Conservation (phyloP, 306 rosid genomes). For the Dalbergia oliveri region DNA sequence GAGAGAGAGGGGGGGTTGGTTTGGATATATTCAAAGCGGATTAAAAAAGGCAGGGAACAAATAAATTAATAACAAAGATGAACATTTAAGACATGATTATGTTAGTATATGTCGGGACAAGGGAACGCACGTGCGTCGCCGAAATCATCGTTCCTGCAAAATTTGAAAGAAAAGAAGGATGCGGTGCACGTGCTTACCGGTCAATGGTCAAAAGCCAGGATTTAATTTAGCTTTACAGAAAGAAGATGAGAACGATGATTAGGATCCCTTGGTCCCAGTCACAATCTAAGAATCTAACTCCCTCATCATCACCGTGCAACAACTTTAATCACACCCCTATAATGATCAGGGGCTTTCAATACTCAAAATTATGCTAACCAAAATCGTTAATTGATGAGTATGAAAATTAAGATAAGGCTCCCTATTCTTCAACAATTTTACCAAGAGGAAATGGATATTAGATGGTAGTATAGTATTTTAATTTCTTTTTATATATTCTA, state of each 20-base stretch:
- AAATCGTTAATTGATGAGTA: too few relatives aligned
- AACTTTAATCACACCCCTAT: slow-evolving; percentile 43
- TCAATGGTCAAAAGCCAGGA: slow-evolving; percentile 82
- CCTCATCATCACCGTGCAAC: slow-evolving; percentile 55
- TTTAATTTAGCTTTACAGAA: slow-evolving; percentile 44
- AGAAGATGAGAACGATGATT: slow-evolving; percentile 62
- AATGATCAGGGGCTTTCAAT: slow-evolving; percentile 21
- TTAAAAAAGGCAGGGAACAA: neutral
- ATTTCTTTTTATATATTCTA: too few relatives aligned
- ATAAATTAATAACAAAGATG: slow-evolving; percentile 39
- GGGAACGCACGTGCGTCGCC: slow-evolving; percentile 82
- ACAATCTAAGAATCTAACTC: slow-evolving; percentile 40
- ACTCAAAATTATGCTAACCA: too few relatives aligned
- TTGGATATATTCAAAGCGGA: slow-evolving; percentile 40
- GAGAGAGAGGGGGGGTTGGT: too few relatives aligned
- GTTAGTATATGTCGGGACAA: slow-evolving; percentile 64
- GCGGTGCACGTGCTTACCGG: slow-evolving; percentile 79
- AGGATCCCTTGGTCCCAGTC: slow-evolving; percentile 46
- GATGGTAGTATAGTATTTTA: too few relatives aligned
- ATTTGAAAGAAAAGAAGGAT: slow-evolving; percentile 55
- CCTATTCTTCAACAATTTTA: too few relatives aligned
- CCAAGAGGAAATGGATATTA: too few relatives aligned
- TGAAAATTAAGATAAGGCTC: too few relatives aligned
- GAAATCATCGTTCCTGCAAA: slow-evolving; percentile 65
- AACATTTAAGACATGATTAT: slow-evolving; percentile 67